Evolutionary conservation across 2,329 filamentous ascomycete species (phyloP).

Genomic region (Peltaster fructicola): DNA sequence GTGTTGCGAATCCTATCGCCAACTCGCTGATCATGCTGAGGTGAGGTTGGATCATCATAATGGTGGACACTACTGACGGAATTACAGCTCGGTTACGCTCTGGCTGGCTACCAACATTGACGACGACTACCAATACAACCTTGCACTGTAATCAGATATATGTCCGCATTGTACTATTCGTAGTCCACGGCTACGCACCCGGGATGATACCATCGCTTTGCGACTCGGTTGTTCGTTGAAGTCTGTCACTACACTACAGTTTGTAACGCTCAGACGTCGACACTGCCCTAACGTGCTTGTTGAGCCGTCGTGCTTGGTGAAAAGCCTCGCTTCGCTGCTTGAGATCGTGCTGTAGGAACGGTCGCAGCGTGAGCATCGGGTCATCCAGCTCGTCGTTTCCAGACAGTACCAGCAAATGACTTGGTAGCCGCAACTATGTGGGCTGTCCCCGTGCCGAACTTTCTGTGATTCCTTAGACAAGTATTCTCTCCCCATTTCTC

Average conservation of each 20-base stretch:
- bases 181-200: background rate
- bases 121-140: slow-evolving; percentile 53
- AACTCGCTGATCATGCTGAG: slow-evolving; percentile 51
- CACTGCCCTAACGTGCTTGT: too few relatives aligned
- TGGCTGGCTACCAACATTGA: slow-evolving; percentile 59
- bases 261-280: background rate
- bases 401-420: too few relatives aligned
- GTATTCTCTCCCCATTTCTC: too few relatives aligned
- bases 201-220: background rate
- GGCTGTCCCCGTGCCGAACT: too few relatives aligned
- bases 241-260: background rate
- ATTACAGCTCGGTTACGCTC: slow-evolving; percentile 40
- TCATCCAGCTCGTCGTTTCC: too few relatives aligned
- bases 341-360: too few relatives aligned
- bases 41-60: slow-evolving; percentile 23
- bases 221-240: background rate
- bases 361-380: too few relatives aligned
- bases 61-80: slow-evolving; percentile 8
- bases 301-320: too few relatives aligned
- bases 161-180: background rate
- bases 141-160: slow-evolving; percentile 35
- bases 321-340: too few relatives aligned
- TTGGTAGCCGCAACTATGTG: too few relatives aligned
- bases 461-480: too few relatives aligned
- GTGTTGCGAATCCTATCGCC: slow-evolving; percentile 46